Conservation (phyloP, 805 yeast genomes). For the Jamesozyma hellenica region DNA sequence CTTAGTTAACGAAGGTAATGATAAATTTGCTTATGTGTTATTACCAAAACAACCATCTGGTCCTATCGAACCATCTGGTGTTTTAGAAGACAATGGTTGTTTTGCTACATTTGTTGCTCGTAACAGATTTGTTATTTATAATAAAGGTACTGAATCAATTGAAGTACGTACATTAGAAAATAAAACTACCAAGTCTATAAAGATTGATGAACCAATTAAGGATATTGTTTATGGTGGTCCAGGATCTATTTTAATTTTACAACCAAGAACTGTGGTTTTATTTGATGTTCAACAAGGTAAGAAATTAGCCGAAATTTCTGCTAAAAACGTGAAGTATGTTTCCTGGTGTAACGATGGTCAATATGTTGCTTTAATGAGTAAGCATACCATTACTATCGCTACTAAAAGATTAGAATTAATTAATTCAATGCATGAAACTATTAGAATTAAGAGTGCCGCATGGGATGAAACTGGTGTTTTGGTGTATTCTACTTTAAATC, state of each 20-base stretch:
- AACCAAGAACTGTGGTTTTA: constrained; percentile 60
- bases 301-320: constrained; percentile 56
- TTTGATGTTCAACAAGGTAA: constrained; percentile 91
- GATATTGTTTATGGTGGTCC: constrained; percentile 75
- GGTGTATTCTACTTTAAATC: constrained; percentile 89
- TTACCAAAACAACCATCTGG: constrained; percentile 84
- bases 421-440: constrained; percentile 88
- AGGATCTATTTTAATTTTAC: constrained; percentile 71
- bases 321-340: constrained; percentile 75
- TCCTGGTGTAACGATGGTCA: constrained; percentile 84
- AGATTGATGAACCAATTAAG: constrained; percentile 53
- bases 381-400: constrained; percentile 87
- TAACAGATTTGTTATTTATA: constrained; percentile 81
- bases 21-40: constrained; percentile 60
- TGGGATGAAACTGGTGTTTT: constrained; percentile 94
- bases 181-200: constrained; percentile 70
- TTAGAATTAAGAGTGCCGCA: constrained; percentile 90
- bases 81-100: constrained; percentile 69
- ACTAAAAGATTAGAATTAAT: constrained; percentile 66
- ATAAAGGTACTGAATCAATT: constrained; percentile 52
- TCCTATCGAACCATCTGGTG: constrained; percentile 84
- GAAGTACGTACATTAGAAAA: constrained; percentile 78
- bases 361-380: constrained; percentile 76
- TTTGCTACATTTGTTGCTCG: constrained; percentile 89
- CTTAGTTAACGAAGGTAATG: constrained; percentile 61